Evolutionary conservation across 345 rosid genomes (phyloP).

Genomic region (Hibiscus trionum): DNA sequence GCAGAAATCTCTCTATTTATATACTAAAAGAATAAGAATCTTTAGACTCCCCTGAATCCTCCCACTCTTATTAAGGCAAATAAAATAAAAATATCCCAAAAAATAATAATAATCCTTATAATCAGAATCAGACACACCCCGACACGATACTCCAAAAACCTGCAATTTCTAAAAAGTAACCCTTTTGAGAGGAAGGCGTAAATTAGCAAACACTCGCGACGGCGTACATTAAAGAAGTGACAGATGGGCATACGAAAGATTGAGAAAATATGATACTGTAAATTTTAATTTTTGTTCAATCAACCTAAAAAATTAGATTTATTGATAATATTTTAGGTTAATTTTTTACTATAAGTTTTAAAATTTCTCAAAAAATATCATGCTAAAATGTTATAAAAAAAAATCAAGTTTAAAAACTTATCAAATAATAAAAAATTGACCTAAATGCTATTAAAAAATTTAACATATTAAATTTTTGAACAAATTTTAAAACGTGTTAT

Average conservation of each 20-base stretch:
- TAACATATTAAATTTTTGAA: too few species aligned
- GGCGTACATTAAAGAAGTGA: background rate
- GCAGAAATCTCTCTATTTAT: slow-evolving; percentile 14
- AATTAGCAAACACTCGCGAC: background rate
- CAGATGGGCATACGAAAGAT: background rate
- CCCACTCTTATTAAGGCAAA: slow-evolving; percentile 14
- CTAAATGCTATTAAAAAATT: too few species aligned
- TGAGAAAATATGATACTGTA: too few species aligned
- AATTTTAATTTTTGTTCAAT: too few species aligned
- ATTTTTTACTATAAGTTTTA: too few species aligned
- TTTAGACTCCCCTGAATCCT: slow-evolving; percentile 11
- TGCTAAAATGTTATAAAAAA: too few species aligned
- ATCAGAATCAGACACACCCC: slow-evolving; percentile 34
- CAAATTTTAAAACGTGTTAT: too few species aligned
- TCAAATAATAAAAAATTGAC: too few species aligned
- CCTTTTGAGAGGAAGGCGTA: background rate
- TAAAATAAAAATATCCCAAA: background rate
- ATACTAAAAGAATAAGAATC: slow-evolving; percentile 18
- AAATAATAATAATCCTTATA: background rate
- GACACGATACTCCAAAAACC: slow-evolving; percentile 72
- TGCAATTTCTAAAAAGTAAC: slow-evolving; percentile 31
- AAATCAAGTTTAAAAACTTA: too few species aligned
- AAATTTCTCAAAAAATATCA: too few species aligned
- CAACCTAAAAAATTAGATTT: too few species aligned
- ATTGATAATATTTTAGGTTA: too few species aligned